Evolutionary conservation across 2,329 filamentous ascomycete species (phyloP).

Genomic region (Fusarium odoratissimum): DNA sequence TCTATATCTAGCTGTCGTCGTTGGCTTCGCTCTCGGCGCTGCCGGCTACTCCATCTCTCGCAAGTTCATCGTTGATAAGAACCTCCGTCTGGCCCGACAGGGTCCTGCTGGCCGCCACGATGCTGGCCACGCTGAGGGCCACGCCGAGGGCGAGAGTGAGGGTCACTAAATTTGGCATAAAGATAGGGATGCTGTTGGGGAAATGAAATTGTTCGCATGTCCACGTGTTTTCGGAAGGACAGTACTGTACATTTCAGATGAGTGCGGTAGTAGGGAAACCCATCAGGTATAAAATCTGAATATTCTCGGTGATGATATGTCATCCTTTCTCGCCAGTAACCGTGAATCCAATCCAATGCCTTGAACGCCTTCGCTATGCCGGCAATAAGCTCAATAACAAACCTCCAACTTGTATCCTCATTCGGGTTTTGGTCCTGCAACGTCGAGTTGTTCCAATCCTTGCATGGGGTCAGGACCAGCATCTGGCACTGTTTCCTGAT

Average conservation of each 20-base stretch:
- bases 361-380: slow-evolving; percentile 62
- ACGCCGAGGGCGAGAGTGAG: slow-evolving; percentile 41
- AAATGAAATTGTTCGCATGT: slow-evolving; percentile 35
- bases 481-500: slow-evolving; percentile 53
- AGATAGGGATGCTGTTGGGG: slow-evolving; percentile 23
- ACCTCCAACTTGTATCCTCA: slow-evolving; percentile 51
- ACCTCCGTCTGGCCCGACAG: slow-evolving; percentile 85
- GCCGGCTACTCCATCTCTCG: slow-evolving; percentile 83
- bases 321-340: slow-evolving; percentile 32
- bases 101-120: slow-evolving; percentile 57
- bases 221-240: slow-evolving; percentile 25
- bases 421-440: slow-evolving; percentile 87
- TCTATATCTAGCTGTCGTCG: slow-evolving; percentile 76
- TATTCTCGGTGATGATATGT: slow-evolving; percentile 42
- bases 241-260: slow-evolving; percentile 45
- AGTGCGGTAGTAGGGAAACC: slow-evolving; percentile 41
- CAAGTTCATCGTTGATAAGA: slow-evolving; percentile 92
- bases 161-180: slow-evolving; percentile 46
- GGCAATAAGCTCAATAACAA: slow-evolving; percentile 42
- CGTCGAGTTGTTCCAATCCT: slow-evolving; percentile 90
- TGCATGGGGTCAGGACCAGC: slow-evolving; percentile 89
- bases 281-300: slow-evolving; percentile 42
- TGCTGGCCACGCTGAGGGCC: slow-evolving; percentile 46
- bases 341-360: slow-evolving; percentile 41
- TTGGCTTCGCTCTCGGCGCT: slow-evolving; percentile 84